Evolutionary conservation across 208 protist genomes (phyloP).

Genomic region (Leishmania guyanensis): DNA sequence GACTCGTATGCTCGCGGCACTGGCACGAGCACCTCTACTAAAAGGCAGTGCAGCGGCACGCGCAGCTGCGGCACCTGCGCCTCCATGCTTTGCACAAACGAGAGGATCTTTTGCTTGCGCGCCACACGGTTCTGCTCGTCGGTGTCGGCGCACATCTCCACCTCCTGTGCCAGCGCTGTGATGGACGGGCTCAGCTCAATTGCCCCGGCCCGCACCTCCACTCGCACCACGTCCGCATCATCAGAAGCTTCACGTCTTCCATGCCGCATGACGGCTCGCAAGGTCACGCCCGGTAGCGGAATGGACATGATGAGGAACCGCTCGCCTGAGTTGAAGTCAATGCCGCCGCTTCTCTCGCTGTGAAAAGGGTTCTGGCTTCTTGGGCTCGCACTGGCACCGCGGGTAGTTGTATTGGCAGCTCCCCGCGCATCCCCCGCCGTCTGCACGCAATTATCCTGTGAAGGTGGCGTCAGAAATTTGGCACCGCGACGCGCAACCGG

Average conservation of each 20-base stretch:
- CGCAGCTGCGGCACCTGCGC: conserved; percentile 24
- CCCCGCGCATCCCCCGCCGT: not conserved
- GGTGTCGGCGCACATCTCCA: conserved; percentile 50
- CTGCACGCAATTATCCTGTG: conserved; percentile 1
- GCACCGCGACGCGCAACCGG: conserved; percentile 22
- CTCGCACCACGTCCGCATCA: conserved; percentile 46
- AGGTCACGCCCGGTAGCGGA: conserved; percentile 55
- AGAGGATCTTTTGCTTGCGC: conserved; percentile 30
- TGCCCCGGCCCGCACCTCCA: conserved; percentile 66
- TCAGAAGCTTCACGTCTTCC: conserved; percentile 21
- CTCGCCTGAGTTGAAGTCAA: conserved; percentile 34
- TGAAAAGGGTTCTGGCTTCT: conserved; percentile 6
- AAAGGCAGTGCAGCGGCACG: conserved; percentile 41
- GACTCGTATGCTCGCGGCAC: conserved; percentile 59
- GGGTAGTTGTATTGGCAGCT: not conserved
- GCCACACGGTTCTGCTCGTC: conserved; percentile 31
- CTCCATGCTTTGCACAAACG: conserved; percentile 51
- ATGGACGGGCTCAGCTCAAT: conserved; percentile 79
- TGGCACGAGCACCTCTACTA: conserved; percentile 76
- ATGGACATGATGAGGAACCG: conserved; percentile 53
- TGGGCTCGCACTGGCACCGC: not conserved
- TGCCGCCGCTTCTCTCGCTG: conserved; percentile 6
- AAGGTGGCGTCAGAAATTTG: conserved; percentile 19
- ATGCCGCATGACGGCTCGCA: conserved; percentile 31
- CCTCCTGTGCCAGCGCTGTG: conserved; percentile 65